These are phyloP conservation scores for Pinus taeda DNA, from an alignment of 75 land plant genomes.

Conservation along the genomic window DNA sequence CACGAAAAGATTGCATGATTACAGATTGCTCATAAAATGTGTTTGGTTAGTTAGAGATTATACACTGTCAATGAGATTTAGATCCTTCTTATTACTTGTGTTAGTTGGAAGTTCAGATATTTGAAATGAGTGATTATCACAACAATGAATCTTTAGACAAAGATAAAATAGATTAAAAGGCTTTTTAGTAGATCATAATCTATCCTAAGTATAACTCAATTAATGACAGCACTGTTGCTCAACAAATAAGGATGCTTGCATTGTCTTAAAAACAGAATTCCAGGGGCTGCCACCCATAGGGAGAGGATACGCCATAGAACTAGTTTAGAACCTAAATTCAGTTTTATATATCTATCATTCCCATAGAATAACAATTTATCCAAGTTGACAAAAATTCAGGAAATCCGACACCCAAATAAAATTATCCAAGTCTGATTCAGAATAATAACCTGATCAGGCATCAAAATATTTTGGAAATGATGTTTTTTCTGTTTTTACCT, in stretches of 20 bases:
- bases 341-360: not conserved
- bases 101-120: too few relatives aligned
- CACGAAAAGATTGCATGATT: too few relatives aligned
- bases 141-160: too few relatives aligned
- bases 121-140: too few relatives aligned
- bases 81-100: too few relatives aligned
- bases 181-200: too few relatives aligned
- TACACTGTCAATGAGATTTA: too few relatives aligned
- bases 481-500: slow-evolving; percentile 38
- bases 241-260: not conserved
- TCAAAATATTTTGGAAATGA: not conserved
- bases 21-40: too few relatives aligned
- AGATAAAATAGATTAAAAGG: too few relatives aligned
- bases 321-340: not conserved
- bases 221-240: not conserved
- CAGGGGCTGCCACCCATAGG: not conserved
- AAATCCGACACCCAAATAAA: not conserved
- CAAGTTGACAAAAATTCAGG: not conserved
- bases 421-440: not conserved
- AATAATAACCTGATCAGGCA: not conserved
- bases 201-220: too few relatives aligned
- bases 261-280: not conserved
- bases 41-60: too few relatives aligned
- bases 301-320: not conserved
- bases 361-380: not conserved